Evolutionary conservation across 257 asterid species (phyloP), one percentile per base, ranked within the genome.

Genomic region (Agastache rugosa): DNA sequence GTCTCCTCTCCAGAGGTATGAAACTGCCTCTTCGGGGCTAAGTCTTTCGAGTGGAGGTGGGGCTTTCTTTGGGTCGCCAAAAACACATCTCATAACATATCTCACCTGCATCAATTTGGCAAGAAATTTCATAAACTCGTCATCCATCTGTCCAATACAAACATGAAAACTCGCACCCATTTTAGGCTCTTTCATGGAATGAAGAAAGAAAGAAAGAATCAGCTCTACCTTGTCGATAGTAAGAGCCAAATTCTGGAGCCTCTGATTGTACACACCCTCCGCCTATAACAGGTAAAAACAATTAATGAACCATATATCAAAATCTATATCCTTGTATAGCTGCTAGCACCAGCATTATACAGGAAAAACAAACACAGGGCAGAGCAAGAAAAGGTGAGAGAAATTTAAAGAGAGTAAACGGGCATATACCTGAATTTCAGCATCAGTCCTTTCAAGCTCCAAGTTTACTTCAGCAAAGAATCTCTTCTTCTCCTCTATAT

Each of bases 201-300:
- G 48, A 76, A 70, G 22, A 15, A 11, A 59, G 42, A 59, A 29
- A 59, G 73, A 61, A 63, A 41, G 35, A 72, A 58, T 6, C 53
- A 60, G 72, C 68, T 31, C 22, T 77, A 95, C 99, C 98, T 95
- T 95, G 82, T 92, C 97, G 25, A 95, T 90, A 11, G 99, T 95
- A 63, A 95, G 93, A 74, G 99, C 97, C 87, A 95, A 83, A 85
- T 95, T 90, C 83, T 95, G 99, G 81, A 95, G 99, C 87, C 99
- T 88, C 71, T 87, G 96, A 72, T 89, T 89, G 88, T 86, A 95
- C 51, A 95, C 99, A 75, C 99, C 99, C 85, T 95, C 97, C 1
- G 99, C 99, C 98, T 94, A 78, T 23, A 82, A 75, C 75, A 80
- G 74, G 71, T 31, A 73, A 74, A 70, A 62, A 67, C 60, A 29